These are phyloP conservation scores for Xylaria arbuscula DNA, from an alignment of 2,329 filamentous ascomycete genomes.

Conservation along the genomic window DNA sequence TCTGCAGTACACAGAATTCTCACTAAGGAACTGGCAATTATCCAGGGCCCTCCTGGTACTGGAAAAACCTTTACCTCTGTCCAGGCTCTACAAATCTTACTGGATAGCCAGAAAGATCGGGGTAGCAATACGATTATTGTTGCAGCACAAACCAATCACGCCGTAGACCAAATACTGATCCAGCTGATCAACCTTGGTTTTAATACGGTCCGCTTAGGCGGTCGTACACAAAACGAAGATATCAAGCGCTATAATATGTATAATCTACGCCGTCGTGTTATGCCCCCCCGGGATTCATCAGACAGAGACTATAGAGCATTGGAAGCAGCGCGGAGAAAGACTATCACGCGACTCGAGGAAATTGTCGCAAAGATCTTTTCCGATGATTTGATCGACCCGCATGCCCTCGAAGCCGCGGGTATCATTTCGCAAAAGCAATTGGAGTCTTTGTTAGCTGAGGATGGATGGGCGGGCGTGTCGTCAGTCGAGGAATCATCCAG, in stretches of 20 bases:
- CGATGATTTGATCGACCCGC: slow-evolving; percentile 62
- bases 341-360: slow-evolving; percentile 53
- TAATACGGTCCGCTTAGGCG: slow-evolving; percentile 72
- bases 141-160: slow-evolving; percentile 90
- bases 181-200: slow-evolving; percentile 65
- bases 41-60: slow-evolving; percentile 83
- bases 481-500: slow-evolving; percentile 35
- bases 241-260: slow-evolving; percentile 76
- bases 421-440: slow-evolving; percentile 73
- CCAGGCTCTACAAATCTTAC: slow-evolving; percentile 72
- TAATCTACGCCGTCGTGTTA: slow-evolving; percentile 61
- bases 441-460: slow-evolving; percentile 67
- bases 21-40: slow-evolving; percentile 75
- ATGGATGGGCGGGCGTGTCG: slow-evolving; percentile 45
- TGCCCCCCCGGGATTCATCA: slow-evolving; percentile 21
- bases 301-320: slow-evolving; percentile 45
- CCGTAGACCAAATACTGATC: slow-evolving; percentile 81
- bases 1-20: slow-evolving; percentile 76
- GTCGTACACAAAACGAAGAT: slow-evolving; percentile 72
- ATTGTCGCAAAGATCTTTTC: slow-evolving; percentile 56
- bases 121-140: slow-evolving; percentile 78
- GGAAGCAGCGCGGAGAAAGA: slow-evolving; percentile 47
- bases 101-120: slow-evolving; percentile 64
- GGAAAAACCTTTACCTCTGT: slow-evolving; percentile 87
- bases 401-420: slow-evolving; percentile 63